A percentile compares a stretch with the other conserved stretches of the same genome.
Conservation (phyloP, 2,329 filamentous ascomycete species). For the Atkinsonella hypoxylon region DNA sequence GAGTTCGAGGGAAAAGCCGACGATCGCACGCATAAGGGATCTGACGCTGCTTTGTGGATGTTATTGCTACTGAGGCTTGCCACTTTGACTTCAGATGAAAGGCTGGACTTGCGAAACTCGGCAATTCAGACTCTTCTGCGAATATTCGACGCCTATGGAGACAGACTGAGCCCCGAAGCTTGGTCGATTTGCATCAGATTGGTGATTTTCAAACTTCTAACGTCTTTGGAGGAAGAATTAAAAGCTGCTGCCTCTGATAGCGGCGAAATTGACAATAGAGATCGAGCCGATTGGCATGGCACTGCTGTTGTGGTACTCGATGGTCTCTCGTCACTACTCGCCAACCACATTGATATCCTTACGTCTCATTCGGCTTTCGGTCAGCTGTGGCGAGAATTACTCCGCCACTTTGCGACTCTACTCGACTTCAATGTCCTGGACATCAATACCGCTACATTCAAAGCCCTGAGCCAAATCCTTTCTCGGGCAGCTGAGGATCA, state of each 20-base stretch:
- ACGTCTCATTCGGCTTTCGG: conserved; percentile 55
- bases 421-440: conserved; percentile 53
- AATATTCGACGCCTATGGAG: conserved; percentile 85
- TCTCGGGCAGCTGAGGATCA: conserved; percentile 33
- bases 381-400: conserved; percentile 61
- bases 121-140: conserved; percentile 83
- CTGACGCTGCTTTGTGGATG: conserved; percentile 67
- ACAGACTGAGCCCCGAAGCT: conserved; percentile 61
- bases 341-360: conserved; percentile 64
- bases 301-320: conserved; percentile 64
- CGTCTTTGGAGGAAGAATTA: conserved; percentile 52
- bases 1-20: conserved; percentile 49
- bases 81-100: conserved; percentile 56
- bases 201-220: conserved; percentile 68
- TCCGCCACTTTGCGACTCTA: conserved; percentile 55
- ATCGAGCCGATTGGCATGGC: conserved; percentile 53
- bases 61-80: conserved; percentile 60
- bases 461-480: conserved; percentile 52
- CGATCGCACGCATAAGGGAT: conserved; percentile 44
- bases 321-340: conserved; percentile 60
- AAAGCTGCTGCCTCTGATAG: conserved; percentile 23
- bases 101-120: conserved; percentile 69
- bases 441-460: conserved; percentile 60
- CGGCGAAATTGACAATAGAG: conserved; percentile 27
- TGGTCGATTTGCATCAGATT: conserved; percentile 77